These are phyloP conservation scores for Candida oleophila DNA, from an alignment of 805 yeast genomes.

Conservation along the genomic window DNA sequence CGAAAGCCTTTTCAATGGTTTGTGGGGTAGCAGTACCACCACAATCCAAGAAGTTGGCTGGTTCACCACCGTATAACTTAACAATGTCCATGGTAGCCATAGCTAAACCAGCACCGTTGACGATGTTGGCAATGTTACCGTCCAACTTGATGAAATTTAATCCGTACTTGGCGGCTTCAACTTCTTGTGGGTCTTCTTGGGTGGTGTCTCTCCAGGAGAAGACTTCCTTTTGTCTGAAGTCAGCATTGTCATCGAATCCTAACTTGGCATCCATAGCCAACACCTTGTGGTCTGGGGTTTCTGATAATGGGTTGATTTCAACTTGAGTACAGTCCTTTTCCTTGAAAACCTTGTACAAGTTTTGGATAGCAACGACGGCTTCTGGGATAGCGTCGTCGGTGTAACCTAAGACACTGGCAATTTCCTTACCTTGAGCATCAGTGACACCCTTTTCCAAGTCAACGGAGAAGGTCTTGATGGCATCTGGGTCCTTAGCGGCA, in stretches of 20 bases:
- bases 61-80: conserved; percentile 96
- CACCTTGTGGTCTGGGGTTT: conserved; percentile 85
- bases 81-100: conserved; percentile 99
- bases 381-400: conserved; percentile 71
- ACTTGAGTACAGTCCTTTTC: conserved; percentile 97
- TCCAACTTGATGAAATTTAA: conserved; percentile 96
- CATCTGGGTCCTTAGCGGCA: conserved; percentile 85
- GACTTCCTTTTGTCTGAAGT: conserved; percentile 91
- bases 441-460: conserved; percentile 79
- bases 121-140: conserved; percentile 98
- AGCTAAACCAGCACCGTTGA: conserved; percentile 99
- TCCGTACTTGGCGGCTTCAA: conserved; percentile 84
- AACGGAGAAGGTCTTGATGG: conserved; percentile 85
- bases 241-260: conserved; percentile 95
- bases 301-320: conserved; percentile 97
- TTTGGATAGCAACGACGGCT: conserved; percentile 84
- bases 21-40: conserved; percentile 99
- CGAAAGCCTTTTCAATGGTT: conserved; percentile 96
- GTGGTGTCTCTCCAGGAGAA: conserved; percentile 95
- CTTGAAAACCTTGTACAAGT: conserved; percentile 81
- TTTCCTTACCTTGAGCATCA: conserved; percentile 66
- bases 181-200: conserved; percentile 98
- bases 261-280: conserved; percentile 99
- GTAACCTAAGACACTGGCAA: conserved; percentile 83
- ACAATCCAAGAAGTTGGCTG: conserved; percentile 98